phyloP scores from a whole-genome alignment of 2,329 filamentous ascomycete genomes.

The Blastomyces parvus region DNA sequence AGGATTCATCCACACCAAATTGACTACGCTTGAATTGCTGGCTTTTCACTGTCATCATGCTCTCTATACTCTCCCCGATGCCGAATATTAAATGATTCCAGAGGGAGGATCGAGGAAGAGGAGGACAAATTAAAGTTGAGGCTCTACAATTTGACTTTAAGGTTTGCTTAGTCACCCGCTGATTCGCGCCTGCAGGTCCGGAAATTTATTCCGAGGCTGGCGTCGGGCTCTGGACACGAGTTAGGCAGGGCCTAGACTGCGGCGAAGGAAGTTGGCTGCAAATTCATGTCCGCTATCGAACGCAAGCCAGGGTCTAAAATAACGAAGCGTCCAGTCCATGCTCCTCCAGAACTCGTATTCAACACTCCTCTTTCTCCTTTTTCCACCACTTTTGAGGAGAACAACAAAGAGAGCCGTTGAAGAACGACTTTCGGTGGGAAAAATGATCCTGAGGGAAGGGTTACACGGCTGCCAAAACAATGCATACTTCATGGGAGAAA shows the following conservation, averaged over 20 bases:
- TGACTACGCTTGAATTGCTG: not conserved
- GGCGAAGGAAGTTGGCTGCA: too few species aligned
- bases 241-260: too few species aligned
- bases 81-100: not conserved
- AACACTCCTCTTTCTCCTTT: not conserved
- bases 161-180: not conserved
- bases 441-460: not conserved
- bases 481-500: not conserved
- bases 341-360: too few species aligned
- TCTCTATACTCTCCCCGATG: not conserved
- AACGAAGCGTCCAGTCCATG: too few species aligned
- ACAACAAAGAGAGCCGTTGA: not conserved
- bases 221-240: too few species aligned
- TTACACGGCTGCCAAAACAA: not conserved
- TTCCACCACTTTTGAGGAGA: too few species aligned
- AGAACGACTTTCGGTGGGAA: not conserved
- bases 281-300: too few species aligned
- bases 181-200: not conserved
- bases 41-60: not conserved
- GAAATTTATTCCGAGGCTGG: not conserved
- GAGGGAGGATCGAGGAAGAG: not conserved
- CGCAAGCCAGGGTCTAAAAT: too few species aligned
- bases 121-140: slow-evolving; percentile 1
- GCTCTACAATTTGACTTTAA: not conserved
- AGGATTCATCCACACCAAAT: not conserved